Conservation (phyloP, 257 asterid genomes). For the Solanum pennellii region DNA sequence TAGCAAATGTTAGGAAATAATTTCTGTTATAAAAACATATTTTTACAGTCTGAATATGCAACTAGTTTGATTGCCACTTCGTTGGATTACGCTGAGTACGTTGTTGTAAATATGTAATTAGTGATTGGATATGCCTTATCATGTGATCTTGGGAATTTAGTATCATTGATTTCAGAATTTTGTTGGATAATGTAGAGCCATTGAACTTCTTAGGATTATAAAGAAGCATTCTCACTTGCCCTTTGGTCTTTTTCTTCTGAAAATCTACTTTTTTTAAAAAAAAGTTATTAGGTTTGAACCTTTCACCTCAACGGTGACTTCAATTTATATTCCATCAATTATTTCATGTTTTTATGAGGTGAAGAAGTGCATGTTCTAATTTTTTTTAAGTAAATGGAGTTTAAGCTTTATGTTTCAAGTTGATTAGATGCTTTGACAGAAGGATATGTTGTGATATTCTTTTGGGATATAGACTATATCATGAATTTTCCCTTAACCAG, state of each 20-base stretch:
- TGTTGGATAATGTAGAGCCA: neutral
- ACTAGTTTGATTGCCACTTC: neutral
- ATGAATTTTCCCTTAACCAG: constrained; percentile 36
- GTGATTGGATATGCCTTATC: neutral
- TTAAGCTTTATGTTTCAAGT: neutral
- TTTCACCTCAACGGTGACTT: neutral
- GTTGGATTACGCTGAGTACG: neutral
- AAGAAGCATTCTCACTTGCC: neutral
- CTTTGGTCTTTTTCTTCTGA: neutral
- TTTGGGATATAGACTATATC: neutral
- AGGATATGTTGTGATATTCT: neutral
- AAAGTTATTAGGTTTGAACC: neutral
- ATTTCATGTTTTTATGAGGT: neutral
- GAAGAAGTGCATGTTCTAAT: neutral
- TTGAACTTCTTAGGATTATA: neutral
- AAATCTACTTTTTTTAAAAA: neutral
- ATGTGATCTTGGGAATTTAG: neutral
- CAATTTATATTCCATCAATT: neutral
- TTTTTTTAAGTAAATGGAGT: neutral
- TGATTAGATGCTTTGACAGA: neutral
- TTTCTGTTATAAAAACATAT: neutral
- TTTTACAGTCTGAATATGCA: neutral
- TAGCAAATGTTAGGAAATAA: neutral
- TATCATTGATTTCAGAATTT: neutral
- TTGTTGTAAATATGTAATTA: neutral